These are phyloP conservation scores for Mycena metata DNA, from an alignment of 768 basidiomycete genomes.

Conservation along the genomic window DNA sequence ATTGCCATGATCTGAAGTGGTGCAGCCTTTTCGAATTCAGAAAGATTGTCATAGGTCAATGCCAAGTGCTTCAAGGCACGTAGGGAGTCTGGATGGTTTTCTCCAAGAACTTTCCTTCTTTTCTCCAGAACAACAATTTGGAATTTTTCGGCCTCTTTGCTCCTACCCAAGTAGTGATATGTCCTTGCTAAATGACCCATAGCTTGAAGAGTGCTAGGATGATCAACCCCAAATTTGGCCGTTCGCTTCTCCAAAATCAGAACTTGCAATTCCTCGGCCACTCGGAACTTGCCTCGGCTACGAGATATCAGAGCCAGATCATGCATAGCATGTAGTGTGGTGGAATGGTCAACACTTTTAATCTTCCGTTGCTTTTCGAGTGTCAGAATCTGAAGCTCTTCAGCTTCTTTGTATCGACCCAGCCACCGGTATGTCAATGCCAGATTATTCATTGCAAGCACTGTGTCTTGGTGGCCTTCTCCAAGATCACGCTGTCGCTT, in stretches of 20 bases:
- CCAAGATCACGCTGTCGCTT: not conserved
- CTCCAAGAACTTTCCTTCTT: conserved; percentile 11
- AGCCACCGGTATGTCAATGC: conserved; percentile 1
- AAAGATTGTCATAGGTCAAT: not conserved
- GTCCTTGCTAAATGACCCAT: conserved; percentile 16
- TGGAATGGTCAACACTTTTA: not conserved
- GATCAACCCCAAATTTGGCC: not conserved
- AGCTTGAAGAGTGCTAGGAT: conserved; percentile 6
- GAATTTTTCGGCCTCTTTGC: not conserved
- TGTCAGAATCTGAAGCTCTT: not conserved
- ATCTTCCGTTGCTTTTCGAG: not conserved
- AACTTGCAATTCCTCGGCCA: not conserved
- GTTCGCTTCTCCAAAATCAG: conserved; percentile 1
- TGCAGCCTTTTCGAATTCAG: too few species aligned
- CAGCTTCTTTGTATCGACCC: not conserved
- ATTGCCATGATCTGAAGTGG: too few species aligned
- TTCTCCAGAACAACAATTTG: conserved; percentile 12
- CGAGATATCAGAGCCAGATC: not conserved
- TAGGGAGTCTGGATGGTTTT: conserved; percentile 15
- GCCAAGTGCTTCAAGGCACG: not conserved
- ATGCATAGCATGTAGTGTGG: not conserved
- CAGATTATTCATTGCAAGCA: conserved; percentile 2
- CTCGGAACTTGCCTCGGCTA: not conserved
- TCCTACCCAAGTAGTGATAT: conserved; percentile 5
- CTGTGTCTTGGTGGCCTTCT: not conserved